phyloP scores from a whole-genome alignment of 2,329 filamentous ascomycete species.

The Ophiostoma quercus region DNA sequence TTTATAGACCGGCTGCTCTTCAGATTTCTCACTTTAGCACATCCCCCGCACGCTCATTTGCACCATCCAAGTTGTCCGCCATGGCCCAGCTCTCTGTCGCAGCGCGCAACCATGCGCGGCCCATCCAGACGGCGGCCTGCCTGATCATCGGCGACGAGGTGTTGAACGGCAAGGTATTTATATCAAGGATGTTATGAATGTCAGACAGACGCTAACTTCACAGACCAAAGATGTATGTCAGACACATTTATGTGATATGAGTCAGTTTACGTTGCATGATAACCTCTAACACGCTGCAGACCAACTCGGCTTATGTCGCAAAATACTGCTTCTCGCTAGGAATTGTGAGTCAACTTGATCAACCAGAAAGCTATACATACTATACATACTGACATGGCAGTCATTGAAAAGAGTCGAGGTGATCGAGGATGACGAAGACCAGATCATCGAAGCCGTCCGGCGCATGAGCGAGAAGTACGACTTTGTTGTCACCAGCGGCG shows the following conservation, averaged over 20 bases:
- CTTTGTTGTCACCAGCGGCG: conserved; percentile 88
- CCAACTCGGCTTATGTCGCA: conserved; percentile 59
- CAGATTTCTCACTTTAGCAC: not conserved
- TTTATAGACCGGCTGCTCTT: not conserved
- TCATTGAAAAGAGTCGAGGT: conserved; percentile 78
- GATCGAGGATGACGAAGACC: conserved; percentile 83
- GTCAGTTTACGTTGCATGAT: not conserved
- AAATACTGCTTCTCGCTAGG: conserved; percentile 60
- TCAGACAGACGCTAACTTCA: not conserved
- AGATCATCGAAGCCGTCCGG: conserved; percentile 80
- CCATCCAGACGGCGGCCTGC: conserved; percentile 84
- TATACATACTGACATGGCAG: not conserved
- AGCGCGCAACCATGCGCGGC: conserved; percentile 33
- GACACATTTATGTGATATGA: not conserved
- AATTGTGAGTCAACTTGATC: conserved; percentile 43
- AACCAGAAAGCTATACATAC: not conserved
- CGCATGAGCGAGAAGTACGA: conserved; percentile 89
- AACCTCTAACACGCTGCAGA: conserved; percentile 38
- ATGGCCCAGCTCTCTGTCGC: conserved; percentile 24
- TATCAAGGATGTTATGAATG: not conserved
- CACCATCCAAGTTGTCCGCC: conserved; percentile 9
- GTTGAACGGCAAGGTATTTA: conserved; percentile 76
- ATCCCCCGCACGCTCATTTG: not conserved
- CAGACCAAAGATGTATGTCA: conserved; percentile 27
- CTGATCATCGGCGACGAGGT: conserved; percentile 98